A percentile compares a stretch with the other conserved stretches of the same genome.
phyloP scores from a whole-genome alignment of 2,329 filamentous ascomycete genomes.

The Helotiales sp. region DNA sequence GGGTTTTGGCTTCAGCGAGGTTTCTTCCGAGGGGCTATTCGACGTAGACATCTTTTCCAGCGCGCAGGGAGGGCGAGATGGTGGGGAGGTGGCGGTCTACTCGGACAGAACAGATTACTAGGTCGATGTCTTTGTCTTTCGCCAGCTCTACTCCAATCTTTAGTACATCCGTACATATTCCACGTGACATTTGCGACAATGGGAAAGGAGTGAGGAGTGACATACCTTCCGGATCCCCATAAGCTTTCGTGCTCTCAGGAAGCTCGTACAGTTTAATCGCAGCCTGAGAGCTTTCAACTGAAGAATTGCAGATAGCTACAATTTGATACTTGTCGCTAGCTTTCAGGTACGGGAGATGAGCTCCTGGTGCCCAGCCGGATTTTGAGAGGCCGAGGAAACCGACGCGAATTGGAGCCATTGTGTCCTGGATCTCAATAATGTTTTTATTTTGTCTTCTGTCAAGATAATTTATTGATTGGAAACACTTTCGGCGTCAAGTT shows the following conservation, averaged over 20 bases:
- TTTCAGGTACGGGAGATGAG: slow-evolving; percentile 38
- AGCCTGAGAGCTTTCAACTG: slow-evolving; percentile 40
- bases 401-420: slow-evolving; percentile 26
- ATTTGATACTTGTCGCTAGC: slow-evolving; percentile 41
- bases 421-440: too few relatives aligned
- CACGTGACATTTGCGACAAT: background rate
- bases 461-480: too few relatives aligned
- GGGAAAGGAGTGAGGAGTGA: background rate
- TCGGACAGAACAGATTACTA: slow-evolving; percentile 47
- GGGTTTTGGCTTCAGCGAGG: slow-evolving; percentile 42
- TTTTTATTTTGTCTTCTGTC: background rate
- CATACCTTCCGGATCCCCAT: slow-evolving; percentile 40
- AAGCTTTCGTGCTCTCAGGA: slow-evolving; percentile 40
- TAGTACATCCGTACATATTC: background rate
- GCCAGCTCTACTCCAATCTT: slow-evolving; percentile 39
- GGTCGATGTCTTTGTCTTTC: slow-evolving; percentile 46
- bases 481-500: too few relatives aligned
- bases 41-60: slow-evolving; percentile 48
- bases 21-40: slow-evolving; percentile 51
- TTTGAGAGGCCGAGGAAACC: slow-evolving; percentile 28
- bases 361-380: slow-evolving; percentile 35
- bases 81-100: slow-evolving; percentile 45
- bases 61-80: slow-evolving; percentile 42
- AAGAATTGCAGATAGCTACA: slow-evolving; percentile 50
- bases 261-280: slow-evolving; percentile 44